Base-by-base conservation (phyloP, 2,329 filamentous ascomycete genomes). In the Xylariaceae sp. region DNA sequence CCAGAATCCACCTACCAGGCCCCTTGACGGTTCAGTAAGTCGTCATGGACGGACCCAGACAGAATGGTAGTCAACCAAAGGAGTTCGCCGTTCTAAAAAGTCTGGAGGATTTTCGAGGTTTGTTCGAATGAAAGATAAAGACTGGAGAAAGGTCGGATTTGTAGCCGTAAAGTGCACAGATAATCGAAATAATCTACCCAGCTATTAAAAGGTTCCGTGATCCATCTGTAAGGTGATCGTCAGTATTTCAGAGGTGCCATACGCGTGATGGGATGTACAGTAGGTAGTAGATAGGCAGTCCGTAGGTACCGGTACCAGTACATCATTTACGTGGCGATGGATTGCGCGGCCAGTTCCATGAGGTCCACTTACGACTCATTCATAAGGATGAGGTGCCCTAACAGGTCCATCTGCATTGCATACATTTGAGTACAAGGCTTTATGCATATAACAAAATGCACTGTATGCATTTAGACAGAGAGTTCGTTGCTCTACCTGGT, bases 1-100 rank as follows among this genome's bases (percentile, higher is more conserved):
- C 51, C 49, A 44, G 45, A 53, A 55, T 51, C 51, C 56, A 55
- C 55, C 53, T 58, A 56, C 55, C 48, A 54, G 53, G 51, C 56
- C 53, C 56, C 56, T 57, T 59, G 47, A 47, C 52, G 45, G 32
- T 48, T 61, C 49, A 57, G 40, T 47, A 59, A 50, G 47, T 41
- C 55, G 58, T 50, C 58, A 60, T 60, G 29, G 58, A 59, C 55
- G 45, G 44, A 40, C 16, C 39, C 52, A 46, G 15, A 3, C 36
- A 53, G 43, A 39, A 49, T 3, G 44, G 34, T 18, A 36, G 43
- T 47, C 32, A 32, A 44, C 26, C 12, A 48, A 30, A 18, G 22
- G 10, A 32, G 26, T 34, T 21, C 36, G 26, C 10, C 15, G n/a
- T 18, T n/a, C 12, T 37, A 5, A 36, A n/a, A 40, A 36, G 37